Evolutionary conservation across 768 basidiomycete genomes (phyloP).

Genomic region (Psilocybe subaeruginosa): DNA sequence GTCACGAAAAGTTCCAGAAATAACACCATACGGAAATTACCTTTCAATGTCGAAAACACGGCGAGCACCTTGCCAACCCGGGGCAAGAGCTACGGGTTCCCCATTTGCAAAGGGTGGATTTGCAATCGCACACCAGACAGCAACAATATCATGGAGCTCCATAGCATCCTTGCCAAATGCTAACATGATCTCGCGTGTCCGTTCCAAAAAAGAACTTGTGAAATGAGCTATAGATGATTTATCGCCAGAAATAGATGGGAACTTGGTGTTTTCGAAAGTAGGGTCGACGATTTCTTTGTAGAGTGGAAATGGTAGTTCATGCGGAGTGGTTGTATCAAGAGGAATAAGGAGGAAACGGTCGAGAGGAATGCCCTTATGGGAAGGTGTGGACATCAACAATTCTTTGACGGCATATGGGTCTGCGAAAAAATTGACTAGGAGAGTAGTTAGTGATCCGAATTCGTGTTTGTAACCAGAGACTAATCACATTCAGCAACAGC

Average conservation of each 20-base stretch:
- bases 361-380: slow-evolving; percentile 53
- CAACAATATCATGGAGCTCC: slow-evolving; percentile 90
- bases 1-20: neutral
- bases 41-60: slow-evolving; percentile 73
- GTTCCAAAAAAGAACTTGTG: slow-evolving; percentile 78
- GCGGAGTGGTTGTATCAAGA: slow-evolving; percentile 81
- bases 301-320: slow-evolving; percentile 73
- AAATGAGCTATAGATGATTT: slow-evolving; percentile 75
- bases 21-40: slow-evolving; percentile 32
- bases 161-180: slow-evolving; percentile 81
- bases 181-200: slow-evolving; percentile 77
- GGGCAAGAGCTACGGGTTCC: slow-evolving; percentile 28
- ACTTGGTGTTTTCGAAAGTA: slow-evolving; percentile 49
- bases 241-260: slow-evolving; percentile 45
- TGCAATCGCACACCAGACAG: slow-evolving; percentile 85
- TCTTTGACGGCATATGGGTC: slow-evolving; percentile 85
- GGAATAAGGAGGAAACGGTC: slow-evolving; percentile 73
- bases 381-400: slow-evolving; percentile 49
- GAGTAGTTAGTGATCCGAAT: neutral
- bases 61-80: slow-evolving; percentile 58
- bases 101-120: slow-evolving; percentile 54
- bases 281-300: slow-evolving; percentile 66
- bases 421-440: slow-evolving; percentile 82
- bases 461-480: neutral
- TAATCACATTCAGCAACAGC: slow-evolving; percentile 82